phyloP scores from a whole-genome alignment of 495 filamentous ascomycete species.

The Aspergillus bertholletiae region DNA sequence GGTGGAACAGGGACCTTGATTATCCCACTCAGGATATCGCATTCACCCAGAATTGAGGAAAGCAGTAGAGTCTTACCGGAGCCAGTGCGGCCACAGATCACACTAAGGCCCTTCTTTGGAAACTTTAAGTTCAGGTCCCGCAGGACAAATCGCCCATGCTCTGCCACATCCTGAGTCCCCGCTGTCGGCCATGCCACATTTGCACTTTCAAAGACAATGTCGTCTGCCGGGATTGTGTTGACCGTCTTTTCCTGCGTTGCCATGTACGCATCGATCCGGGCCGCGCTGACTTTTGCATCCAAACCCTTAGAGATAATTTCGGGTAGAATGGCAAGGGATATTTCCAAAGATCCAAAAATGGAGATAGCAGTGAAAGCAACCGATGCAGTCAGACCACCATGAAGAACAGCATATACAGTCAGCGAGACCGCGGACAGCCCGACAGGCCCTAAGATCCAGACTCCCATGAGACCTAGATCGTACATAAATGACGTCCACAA shows the following conservation, averaged over 20 bases:
- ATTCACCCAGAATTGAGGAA: constrained; percentile 58
- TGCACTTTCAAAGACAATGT: constrained; percentile 64
- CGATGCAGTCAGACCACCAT: constrained; percentile 63
- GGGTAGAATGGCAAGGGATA: constrained; percentile 65
- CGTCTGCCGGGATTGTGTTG: constrained; percentile 49
- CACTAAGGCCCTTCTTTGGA: constrained; percentile 60
- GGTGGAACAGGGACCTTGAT: constrained; percentile 42
- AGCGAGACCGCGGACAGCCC: constrained; percentile 69
- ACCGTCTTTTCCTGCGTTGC: constrained; percentile 59
- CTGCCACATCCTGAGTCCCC: constrained; percentile 26
- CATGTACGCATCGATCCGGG: constrained; percentile 72
- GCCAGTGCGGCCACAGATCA: constrained; percentile 51
- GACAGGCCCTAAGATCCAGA: constrained; percentile 76
- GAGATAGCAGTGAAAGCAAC: constrained; percentile 79
- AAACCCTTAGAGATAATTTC: constrained; percentile 65
- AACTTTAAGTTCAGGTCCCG: constrained; percentile 60
- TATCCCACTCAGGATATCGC: constrained; percentile 42
- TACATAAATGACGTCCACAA: constrained; percentile 60
- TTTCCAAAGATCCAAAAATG: constrained; percentile 69
- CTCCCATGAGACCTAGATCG: constrained; percentile 54
- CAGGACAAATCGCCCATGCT: constrained; percentile 59
- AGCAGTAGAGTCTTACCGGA: constrained; percentile 60
- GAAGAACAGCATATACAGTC: constrained; percentile 59
- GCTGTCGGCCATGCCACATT: constrained; percentile 67
- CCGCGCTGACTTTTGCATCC: constrained; percentile 71